Base-by-base conservation (phyloP, 805 yeast species). In the Yarrowia phangngaensis region DNA sequence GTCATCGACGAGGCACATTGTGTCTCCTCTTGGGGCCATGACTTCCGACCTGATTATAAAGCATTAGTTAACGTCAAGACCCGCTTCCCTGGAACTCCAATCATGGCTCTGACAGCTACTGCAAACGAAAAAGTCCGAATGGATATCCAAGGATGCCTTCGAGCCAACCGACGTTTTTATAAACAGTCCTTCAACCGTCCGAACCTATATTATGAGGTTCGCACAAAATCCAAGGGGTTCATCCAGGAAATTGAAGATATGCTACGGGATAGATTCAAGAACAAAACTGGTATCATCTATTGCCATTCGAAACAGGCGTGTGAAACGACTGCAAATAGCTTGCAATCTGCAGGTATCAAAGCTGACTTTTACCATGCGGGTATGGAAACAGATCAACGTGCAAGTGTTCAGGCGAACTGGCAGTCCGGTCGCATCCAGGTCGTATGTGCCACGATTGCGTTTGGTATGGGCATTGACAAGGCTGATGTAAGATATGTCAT, bases 401-500 rank as follows among this genome's bases (percentile, higher is more conserved):
- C 76, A 15, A 55, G 63, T 3, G 78, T 87, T n/a, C 98, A 92
- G 64, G 69, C 69, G 16, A 70, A 67, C 23, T 92, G 98, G 98
- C 98, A 92, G 63, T 61, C 67, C 1, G 82, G 83, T 50, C 62
- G 65, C 15, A 67, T 82, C 16, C 82, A 81, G 60, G 82, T 89
- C 1, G 88, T 92, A 11, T 90, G 97, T 68, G 98, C 98, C 0
- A 92, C 98, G 0, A 84, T 92, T 58, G 98, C 98, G 0, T 92
- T 92, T 72, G 98, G 98, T 20, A 92, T 92, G 98, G 98, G 98
- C 38, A 90, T 92, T 51, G 98, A 92, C 66, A 92, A 92, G 63
- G 84, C 96, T 0, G 95, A 92, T 65, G 98, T 92, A 9, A 70
- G 98, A 36, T 89, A 74, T 68, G 97, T 92, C 3, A 79, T 86